Percentiles rank a stretch among this genome's conserved stretches.
Conservation (phyloP, 2,329 filamentous ascomycete species). For the Paradendryphiella salina region DNA sequence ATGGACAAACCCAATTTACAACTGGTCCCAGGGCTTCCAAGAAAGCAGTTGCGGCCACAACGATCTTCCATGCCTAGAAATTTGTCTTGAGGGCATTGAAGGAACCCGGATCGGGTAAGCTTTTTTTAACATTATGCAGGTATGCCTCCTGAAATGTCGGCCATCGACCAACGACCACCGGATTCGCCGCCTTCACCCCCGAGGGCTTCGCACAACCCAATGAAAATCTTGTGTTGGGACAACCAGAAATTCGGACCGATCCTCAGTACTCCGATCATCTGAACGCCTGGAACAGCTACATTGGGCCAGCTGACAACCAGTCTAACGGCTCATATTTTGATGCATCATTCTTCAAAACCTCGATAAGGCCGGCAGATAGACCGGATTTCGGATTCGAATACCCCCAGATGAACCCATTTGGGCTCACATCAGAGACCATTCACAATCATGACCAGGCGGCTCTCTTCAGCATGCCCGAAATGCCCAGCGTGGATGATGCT, state of each 20-base stretch:
- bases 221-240: too few relatives aligned
- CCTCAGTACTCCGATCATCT: not conserved
- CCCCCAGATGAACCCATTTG: not conserved
- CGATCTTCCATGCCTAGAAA: too few relatives aligned
- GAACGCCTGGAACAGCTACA: too few relatives aligned
- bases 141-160: not conserved
- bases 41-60: not conserved
- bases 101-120: not conserved
- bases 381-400: not conserved
- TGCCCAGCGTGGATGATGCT: not conserved
- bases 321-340: not conserved
- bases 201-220: too few relatives aligned
- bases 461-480: not conserved
- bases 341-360: too few relatives aligned
- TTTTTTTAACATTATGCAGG: conserved; percentile 16
- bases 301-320: too few relatives aligned
- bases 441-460: too few relatives aligned
- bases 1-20: not conserved
- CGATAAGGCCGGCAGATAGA: too few relatives aligned
- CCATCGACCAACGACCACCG: too few relatives aligned
- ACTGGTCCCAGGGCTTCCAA: not conserved
- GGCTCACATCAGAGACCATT: too few relatives aligned
- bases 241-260: not conserved
- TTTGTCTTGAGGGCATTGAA: not conserved
- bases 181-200: too few relatives aligned